Conservation (phyloP, 768 basidiomycete species). For the Kwoniella sp. region DNA sequence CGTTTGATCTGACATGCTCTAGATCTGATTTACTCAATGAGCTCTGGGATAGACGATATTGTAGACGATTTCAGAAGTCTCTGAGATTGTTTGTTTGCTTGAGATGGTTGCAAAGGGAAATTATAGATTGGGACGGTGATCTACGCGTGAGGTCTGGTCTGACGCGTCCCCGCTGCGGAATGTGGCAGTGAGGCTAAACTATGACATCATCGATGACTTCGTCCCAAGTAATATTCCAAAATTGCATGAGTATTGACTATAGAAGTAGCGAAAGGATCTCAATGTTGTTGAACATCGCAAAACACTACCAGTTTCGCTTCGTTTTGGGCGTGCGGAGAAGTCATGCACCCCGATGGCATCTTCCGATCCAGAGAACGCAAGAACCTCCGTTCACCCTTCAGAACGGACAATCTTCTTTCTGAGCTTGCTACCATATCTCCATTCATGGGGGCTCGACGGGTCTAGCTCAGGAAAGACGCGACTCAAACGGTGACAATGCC, state of each 20-base stretch:
- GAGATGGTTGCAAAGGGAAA: too few relatives aligned
- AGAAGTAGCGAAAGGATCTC: too few relatives aligned
- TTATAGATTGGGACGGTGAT: too few relatives aligned
- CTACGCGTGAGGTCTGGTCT: neutral
- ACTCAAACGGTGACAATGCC: neutral
- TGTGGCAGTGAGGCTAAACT: neutral
- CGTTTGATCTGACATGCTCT: neutral
- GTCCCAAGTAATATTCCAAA: too few relatives aligned
- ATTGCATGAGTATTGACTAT: too few relatives aligned
- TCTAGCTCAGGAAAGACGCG: constrained; percentile 3
- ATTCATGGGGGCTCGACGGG: neutral
- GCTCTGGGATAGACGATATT: too few relatives aligned
- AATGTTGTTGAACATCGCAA: too few relatives aligned
- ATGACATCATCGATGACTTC: constrained; percentile 2
- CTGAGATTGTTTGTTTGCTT: too few relatives aligned
- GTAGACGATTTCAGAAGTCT: too few relatives aligned
- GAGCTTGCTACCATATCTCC: neutral
- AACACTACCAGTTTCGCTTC: too few relatives aligned
- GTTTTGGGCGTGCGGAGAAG: too few relatives aligned
- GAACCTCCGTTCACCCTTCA: neutral
- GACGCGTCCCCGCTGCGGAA: neutral
- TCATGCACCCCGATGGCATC: neutral
- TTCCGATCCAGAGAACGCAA: neutral
- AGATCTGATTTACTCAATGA: too few relatives aligned
- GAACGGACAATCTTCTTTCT: neutral